Conservation (phyloP, 2,329 filamentous ascomycete species). For the Sarocladium oryzae region DNA sequence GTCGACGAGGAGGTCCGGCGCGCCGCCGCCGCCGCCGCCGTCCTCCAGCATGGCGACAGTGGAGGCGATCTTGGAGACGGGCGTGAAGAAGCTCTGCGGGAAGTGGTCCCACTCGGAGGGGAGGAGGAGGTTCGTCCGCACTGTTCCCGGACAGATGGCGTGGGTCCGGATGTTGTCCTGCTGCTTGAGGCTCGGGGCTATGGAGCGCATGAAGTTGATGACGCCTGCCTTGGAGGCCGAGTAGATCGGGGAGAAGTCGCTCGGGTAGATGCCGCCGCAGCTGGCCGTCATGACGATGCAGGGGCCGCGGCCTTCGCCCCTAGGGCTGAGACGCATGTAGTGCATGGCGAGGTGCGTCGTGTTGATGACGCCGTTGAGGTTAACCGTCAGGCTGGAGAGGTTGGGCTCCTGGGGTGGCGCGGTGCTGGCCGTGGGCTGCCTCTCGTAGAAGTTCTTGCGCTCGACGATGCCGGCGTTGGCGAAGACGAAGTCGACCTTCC, state of each 20-base stretch:
- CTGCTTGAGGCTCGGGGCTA: conserved; percentile 19
- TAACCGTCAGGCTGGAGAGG: conserved; percentile 22
- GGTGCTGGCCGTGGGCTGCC: conserved; percentile 4
- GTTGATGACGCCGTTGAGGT: conserved; percentile 29
- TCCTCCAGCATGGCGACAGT: conserved; percentile 21
- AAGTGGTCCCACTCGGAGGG: conserved; percentile 22
- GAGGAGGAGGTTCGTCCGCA: conserved; percentile 24
- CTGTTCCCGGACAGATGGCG: conserved; percentile 25
- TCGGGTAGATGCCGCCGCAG: conserved; percentile 22
- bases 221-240: conserved; percentile 26
- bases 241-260: conserved; percentile 25
- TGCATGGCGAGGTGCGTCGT: conserved; percentile 34
- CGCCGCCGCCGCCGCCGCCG: no score
- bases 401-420: conserved; percentile 19
- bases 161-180: conserved; percentile 23
- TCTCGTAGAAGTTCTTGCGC: conserved; percentile 29
- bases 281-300: conserved; percentile 25
- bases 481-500: conserved; percentile 39
- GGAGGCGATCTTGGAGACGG: conserved; percentile 21
- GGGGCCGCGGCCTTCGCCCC: conserved; percentile 14
- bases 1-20: conserved; percentile 21
- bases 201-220: conserved; percentile 26
- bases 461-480: conserved; percentile 41
- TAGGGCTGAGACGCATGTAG: conserved; percentile 29
- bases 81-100: conserved; percentile 23